Base-by-base conservation (phyloP, 1,284 basidiomycete species). In the Grifola frondosa region DNA sequence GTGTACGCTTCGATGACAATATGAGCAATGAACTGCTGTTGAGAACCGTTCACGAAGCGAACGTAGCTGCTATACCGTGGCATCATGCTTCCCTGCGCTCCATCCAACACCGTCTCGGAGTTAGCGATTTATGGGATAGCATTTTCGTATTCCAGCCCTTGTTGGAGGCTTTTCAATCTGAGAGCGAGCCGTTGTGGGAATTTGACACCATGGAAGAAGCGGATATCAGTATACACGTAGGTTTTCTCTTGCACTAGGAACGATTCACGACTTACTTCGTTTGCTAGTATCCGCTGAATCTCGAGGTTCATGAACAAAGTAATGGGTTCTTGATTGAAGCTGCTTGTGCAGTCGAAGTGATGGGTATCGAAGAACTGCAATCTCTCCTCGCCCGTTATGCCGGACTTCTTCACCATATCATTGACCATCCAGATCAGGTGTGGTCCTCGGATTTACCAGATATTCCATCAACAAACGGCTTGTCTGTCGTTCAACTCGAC, bases 141-240 rank as follows among this genome's bases (percentile, higher is more conserved):
- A 57, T 77, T 26, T 76, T 77, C 52, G 55, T 77, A 5, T 77
- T 74, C 54, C 73, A 77, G 49, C 67, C 70, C 19, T 49, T 40
- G 25, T 36, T 51, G 16, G 44, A 48, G 29, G 39, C 47, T 1
- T 37, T 49, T 4, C 40, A 47, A 11, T 26, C 44, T 9, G 44
- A 52, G 5, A 16, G 16, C 16, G 26, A 41, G 30, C 42, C 50
- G 16, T 42, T 70, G 6, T 76, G 73, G 74, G 50, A 50, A 4
- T 63, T 74, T 26, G 64, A 66, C 30, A 56, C 55, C 4, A 41
- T 34, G 10, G 57, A 61, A 10, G 61, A 63, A 22, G 56, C 61
- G n/a, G 62, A 68, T 22, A 53, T 58, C 8, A 66, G 69, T 38
- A 60, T 74, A 36, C 75, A 77, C 60, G 75, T 70, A 43, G 37